A percentile compares a stretch with the other conserved stretches of the same genome.
These are phyloP conservation scores for Mytilinidion resinicola DNA, from an alignment of 495 filamentous ascomycete species.

Conservation along the genomic window DNA sequence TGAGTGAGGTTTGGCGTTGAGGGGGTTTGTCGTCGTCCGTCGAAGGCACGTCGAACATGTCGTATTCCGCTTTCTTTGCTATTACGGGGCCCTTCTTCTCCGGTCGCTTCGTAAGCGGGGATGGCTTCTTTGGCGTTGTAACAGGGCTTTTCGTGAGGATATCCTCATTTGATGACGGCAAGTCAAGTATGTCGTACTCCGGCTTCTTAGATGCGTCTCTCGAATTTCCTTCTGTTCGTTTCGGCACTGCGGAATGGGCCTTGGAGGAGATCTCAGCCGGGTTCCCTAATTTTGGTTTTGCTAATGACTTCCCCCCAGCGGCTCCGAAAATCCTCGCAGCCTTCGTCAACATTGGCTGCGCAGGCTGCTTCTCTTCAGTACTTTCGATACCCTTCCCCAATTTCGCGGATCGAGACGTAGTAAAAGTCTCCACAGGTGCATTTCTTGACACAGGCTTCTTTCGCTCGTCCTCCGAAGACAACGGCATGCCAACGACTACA, in stretches of 20 bases:
- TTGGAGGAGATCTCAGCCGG: too few species aligned
- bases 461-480: too few species aligned
- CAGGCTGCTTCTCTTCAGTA: too few species aligned
- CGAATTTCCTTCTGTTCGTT: neutral
- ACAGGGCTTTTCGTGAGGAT: neutral
- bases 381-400: too few species aligned
- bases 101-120: neutral
- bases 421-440: too few species aligned
- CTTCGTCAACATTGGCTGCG: too few species aligned
- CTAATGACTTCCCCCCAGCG: too few species aligned
- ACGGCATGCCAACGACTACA: too few species aligned
- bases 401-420: too few species aligned
- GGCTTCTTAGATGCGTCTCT: neutral
- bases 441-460: too few species aligned
- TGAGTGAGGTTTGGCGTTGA: neutral
- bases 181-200: constrained; percentile 16
- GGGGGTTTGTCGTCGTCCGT: constrained; percentile 13
- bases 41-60: constrained; percentile 25
- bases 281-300: too few species aligned
- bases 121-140: neutral
- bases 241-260: neutral
- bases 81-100: neutral
- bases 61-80: constrained; percentile 2
- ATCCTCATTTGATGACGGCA: constrained; percentile 42
- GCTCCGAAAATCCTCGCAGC: too few species aligned